phyloP scores from a whole-genome alignment of 108 stramenopile species.

The Conticribra weissflogii region DNA sequence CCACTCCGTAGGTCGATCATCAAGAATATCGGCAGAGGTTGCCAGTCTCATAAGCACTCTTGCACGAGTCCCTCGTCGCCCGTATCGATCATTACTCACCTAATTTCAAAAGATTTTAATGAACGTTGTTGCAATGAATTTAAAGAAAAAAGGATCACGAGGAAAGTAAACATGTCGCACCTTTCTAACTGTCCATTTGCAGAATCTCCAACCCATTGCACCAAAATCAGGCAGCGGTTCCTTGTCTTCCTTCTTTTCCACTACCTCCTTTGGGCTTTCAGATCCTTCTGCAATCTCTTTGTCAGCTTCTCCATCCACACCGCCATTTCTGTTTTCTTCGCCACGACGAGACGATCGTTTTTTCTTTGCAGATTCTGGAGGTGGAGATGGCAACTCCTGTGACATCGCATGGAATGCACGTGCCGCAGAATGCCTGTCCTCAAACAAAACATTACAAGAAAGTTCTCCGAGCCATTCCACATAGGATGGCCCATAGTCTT shows the following conservation, averaged over 20 bases:
- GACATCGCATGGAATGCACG: constrained; percentile 71
- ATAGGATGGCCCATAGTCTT: constrained; percentile 78
- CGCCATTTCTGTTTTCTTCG: constrained; percentile 15
- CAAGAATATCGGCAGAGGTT: constrained; percentile 70
- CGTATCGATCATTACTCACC: constrained; percentile 74
- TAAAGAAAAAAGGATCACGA: not conserved
- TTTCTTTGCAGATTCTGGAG: constrained; percentile 34
- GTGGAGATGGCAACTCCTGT: constrained; percentile 70
- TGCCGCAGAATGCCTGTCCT: constrained; percentile 69
- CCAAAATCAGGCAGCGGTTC: constrained; percentile 60
- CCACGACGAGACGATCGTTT: not conserved
- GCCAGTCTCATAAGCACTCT: constrained; percentile 72
- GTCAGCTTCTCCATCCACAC: constrained; percentile 8
- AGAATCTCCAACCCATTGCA: constrained; percentile 79
- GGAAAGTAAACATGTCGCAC: constrained; percentile 25
- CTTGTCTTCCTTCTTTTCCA: constrained; percentile 9
- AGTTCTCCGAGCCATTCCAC: constrained; percentile 88
- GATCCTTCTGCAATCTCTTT: constrained; percentile 12
- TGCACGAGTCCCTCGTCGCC: constrained; percentile 68
- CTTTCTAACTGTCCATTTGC: constrained; percentile 73
- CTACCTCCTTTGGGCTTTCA: constrained; percentile 8
- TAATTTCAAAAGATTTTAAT: not conserved
- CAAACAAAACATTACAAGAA: constrained; percentile 76
- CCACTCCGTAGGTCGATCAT: constrained; percentile 74
- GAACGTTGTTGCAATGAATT: not conserved